Conservation (phyloP, 73 alveolate species). For the Halteria grandinella region DNA sequence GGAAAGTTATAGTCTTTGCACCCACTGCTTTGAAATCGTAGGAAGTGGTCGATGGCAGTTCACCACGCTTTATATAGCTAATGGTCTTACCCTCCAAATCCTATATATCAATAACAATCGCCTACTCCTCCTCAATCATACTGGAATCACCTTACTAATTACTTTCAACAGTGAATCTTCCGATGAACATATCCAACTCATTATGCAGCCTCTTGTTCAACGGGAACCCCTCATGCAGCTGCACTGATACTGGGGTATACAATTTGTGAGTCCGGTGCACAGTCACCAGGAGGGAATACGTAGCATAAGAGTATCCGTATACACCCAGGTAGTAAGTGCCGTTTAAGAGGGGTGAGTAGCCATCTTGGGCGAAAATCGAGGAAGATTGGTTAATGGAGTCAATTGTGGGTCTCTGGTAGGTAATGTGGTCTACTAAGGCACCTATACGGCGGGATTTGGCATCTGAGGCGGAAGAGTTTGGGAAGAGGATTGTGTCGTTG, state of each 20-base stretch:
- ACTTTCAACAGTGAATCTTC: not conserved
- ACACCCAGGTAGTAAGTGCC: conserved; percentile 47
- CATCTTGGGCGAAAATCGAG: not conserved
- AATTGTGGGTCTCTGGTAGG: too few species aligned
- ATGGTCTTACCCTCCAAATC: not conserved
- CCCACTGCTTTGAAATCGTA: conserved; percentile 2
- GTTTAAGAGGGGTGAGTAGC: not conserved
- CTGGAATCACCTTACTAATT: conserved; percentile 12
- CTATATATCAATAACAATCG: not conserved
- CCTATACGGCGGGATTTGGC: conserved; percentile 21
- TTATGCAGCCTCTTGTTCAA: not conserved
- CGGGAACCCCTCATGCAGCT: conserved; percentile 34
- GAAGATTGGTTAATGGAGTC: too few species aligned
- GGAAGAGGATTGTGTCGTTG: too few species aligned
- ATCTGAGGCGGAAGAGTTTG: too few species aligned
- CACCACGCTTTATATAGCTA: conserved; percentile 19
- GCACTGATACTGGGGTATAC: not conserved
- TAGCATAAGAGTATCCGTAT: conserved; percentile 37
- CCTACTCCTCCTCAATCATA: not conserved
- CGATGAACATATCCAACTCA: not conserved
- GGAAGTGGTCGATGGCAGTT: not conserved
- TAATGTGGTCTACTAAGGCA: conserved; percentile 32
- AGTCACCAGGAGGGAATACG: conserved; percentile 3
- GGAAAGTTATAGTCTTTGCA: not conserved
- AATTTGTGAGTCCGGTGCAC: not conserved